Evolutionary conservation across 2,329 filamentous ascomycete species (phyloP), one percentile per base, ranked within the genome.

Genomic region (Fusarium sp.): DNA sequence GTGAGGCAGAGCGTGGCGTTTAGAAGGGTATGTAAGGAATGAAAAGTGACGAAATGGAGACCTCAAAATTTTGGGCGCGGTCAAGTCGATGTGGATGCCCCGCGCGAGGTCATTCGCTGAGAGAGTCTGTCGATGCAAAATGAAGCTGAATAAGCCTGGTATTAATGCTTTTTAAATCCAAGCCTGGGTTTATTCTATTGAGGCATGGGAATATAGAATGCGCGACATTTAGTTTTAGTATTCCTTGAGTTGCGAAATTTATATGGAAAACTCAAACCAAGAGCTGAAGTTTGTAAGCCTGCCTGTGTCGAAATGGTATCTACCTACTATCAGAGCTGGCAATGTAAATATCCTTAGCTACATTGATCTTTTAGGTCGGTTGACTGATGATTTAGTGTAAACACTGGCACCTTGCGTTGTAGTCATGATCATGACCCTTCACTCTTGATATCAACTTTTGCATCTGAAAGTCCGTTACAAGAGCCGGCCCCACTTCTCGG

Each of bases 91-190:
- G 67, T 75, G 69, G 70, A 74, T 78, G 76, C 76, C 76, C 76
- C 76, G 76, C 76, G 76, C 76, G 76, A 75, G 76, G 76, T 77
- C 68, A 69, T 72, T 72, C 68, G 62, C 71, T 74, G 75, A 47
- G 73, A 42, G 55, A 66, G 55, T 63, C 65, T 75, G 62, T 41
- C 28, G 26, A 41, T 42, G 4, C 17, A 44, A 13, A 30, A 4
- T 47, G 4, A 15, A 61, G 71, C 63, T 69, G 67, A 74, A 67
- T 72, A 60, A 75, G 72, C 72, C 39, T 57, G 26, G 8, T n/a
- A 26, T 11, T 26, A 5, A 22, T 47, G 12, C 8, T 11, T 51
- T 12, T 20, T 6, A 35, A 35, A 24, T 24, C 8, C 9, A 0
- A 18, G 13, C 2, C 1, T 0, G 30, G 5, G 8, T 54, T 28